Base-by-base conservation (phyloP, 2,329 filamentous ascomycete species). In the Fusarium longipes region DNA sequence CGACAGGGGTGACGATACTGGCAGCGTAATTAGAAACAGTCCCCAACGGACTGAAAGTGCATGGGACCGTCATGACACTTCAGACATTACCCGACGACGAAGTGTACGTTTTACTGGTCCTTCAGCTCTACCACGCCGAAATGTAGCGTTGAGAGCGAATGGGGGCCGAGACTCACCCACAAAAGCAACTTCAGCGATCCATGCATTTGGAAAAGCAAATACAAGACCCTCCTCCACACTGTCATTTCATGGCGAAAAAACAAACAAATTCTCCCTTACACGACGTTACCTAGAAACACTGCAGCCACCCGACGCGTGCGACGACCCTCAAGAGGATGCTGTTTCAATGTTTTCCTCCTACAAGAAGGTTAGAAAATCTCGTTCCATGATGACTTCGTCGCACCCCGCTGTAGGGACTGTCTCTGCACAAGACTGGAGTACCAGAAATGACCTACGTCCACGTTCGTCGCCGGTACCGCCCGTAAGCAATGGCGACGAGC, bases 101-200 rank as follows among this genome's bases (percentile, higher is more conserved):
- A 89, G 87, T 67, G 82, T 90, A 39, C 82, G 87, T 2, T 89
- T 87, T 63, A 79, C 83, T 3, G 78, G 76, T 1, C 77, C 77
- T 3, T 73, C 71, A 15, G 74, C 77, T 15, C 65, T 35, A 8
- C 74, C 76, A 15, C 73, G 71, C 49, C 70, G 74, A 52, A 65
- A 59, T 7, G 50, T 78, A 25, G 76, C 77, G 17, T 58, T 70
- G 15, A 74, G 77, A 42, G 76, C 76, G 17, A 74, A 67, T 17
- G 65, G 67, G 33, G 75, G 77, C 20, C 44, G 73, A 44, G 50
- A 48, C 10, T 45, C 49, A 29, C 63, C 65, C 11, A 57, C 44
- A 24, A 60, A 54, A 20, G 38, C 39, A 50, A 56, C 42, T 36
- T 62, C 58, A 2, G 25, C 24, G 10, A 36, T 65, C 27, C 52